Conservation (phyloP, 805 yeast species). For the Teunomyces tritomae region DNA sequence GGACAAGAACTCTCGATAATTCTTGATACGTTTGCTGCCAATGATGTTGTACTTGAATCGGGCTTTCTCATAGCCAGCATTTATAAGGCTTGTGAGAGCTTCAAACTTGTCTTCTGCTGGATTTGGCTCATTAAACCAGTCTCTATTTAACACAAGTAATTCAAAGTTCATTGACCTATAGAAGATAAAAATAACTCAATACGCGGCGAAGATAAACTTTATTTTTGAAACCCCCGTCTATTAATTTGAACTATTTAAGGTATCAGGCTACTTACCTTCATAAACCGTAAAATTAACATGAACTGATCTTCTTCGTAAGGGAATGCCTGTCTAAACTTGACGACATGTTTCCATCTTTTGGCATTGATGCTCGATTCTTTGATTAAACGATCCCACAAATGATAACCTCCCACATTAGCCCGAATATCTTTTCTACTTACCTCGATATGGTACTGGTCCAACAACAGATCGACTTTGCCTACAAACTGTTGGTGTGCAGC, state of each 20-base stretch:
- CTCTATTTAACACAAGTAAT: constrained; percentile 18
- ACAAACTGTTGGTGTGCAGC: constrained; percentile 24
- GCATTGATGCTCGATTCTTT: constrained; percentile 33
- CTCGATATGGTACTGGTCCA: constrained; percentile 18
- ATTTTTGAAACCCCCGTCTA: background rate
- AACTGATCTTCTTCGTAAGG: constrained; percentile 41
- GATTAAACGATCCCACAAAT: constrained; percentile 39
- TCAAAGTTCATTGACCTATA: constrained; percentile 18
- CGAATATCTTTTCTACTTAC: constrained; percentile 15
- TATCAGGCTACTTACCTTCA: constrained; percentile 25
- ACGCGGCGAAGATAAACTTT: too few relatives aligned
- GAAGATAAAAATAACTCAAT: too few relatives aligned
- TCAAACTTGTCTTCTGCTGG: background rate
- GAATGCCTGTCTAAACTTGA: constrained; percentile 34
- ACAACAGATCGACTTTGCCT: constrained; percentile 10
- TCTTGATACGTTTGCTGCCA: constrained; percentile 39
- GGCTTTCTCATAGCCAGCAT: constrained; percentile 50
- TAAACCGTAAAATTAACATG: constrained; percentile 32
- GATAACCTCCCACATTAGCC: constrained; percentile 35
- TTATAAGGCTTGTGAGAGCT: constrained; percentile 30
- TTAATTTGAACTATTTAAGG: constrained; percentile 13
- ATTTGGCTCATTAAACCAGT: constrained; percentile 17
- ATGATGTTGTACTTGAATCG: constrained; percentile 43
- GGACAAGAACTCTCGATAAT: constrained; percentile 13
- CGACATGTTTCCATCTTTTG: constrained; percentile 42